A percentile compares a stretch with the other conserved stretches of the same genome.
phyloP scores from a whole-genome alignment of 2,329 filamentous ascomycete species.

The Exophiala calicioides region DNA sequence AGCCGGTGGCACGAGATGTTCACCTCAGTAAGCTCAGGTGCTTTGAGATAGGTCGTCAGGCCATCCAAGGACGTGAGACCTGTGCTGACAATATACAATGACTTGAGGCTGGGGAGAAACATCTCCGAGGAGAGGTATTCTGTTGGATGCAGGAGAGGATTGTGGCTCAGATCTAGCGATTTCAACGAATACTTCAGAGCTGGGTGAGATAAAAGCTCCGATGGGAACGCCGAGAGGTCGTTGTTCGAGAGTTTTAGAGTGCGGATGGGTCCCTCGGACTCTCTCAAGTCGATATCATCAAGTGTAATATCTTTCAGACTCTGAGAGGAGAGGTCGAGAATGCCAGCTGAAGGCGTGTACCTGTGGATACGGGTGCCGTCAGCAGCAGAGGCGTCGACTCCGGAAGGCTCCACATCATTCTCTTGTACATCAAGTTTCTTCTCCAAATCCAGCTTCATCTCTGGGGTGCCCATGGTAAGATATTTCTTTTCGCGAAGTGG shows the following conservation, averaged over 20 bases:
- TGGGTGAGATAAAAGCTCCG: conserved; percentile 67
- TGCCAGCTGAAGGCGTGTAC: conserved; percentile 29
- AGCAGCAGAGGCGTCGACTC: neutral
- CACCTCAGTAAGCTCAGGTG: conserved; percentile 72
- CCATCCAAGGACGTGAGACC: conserved; percentile 70
- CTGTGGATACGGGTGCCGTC: conserved; percentile 3
- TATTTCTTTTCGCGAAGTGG: conserved; percentile 87
- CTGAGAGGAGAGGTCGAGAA: conserved; percentile 68
- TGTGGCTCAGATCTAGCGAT: conserved; percentile 72
- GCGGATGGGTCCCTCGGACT: conserved; percentile 45
- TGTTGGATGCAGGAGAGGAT: conserved; percentile 63
- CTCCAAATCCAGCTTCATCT: conserved; percentile 22
- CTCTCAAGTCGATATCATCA: conserved; percentile 54
- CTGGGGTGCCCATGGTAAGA: conserved; percentile 67
- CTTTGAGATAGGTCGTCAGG: conserved; percentile 66
- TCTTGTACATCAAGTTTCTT: conserved; percentile 14
- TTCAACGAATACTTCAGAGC: conserved; percentile 62
- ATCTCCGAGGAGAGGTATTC: conserved; percentile 67
- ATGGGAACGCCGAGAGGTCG: conserved; percentile 68
- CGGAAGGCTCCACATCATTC: neutral
- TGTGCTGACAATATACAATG: conserved; percentile 74
- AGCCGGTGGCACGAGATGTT: conserved; percentile 85
- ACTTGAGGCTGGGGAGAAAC: conserved; percentile 71
- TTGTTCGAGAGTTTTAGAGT: conserved; percentile 69
- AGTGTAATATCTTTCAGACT: conserved; percentile 51